A percentile compares a stretch with the other conserved stretches of the same genome.
These are phyloP conservation scores for Tremella fuciformis DNA, from an alignment of 768 basidiomycete species.

Conservation along the genomic window DNA sequence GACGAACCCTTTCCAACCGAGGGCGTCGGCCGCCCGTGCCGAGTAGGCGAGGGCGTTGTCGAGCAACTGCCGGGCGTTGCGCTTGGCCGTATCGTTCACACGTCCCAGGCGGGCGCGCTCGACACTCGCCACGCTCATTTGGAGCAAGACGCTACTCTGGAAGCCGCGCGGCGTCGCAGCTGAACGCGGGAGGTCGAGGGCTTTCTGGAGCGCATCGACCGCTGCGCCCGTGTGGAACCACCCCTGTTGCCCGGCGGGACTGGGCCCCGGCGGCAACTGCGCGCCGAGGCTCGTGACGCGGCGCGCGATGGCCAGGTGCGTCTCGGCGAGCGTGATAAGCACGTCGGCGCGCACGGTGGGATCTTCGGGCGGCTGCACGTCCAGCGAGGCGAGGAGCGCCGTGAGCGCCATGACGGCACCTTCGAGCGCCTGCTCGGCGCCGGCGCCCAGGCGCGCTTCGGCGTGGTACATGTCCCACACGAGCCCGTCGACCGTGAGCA, in stretches of 20 bases:
- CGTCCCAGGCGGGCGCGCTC: conserved; percentile 25
- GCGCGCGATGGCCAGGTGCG: conserved; percentile 31
- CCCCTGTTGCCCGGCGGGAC: conserved; percentile 34
- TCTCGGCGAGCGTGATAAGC: conserved; percentile 33
- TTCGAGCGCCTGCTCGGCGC: conserved; percentile 33
- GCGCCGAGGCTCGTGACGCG: conserved; percentile 25
- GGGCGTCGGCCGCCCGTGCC: conserved; percentile 27
- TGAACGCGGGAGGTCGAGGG: conserved; percentile 31
- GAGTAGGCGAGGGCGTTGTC: conserved; percentile 47
- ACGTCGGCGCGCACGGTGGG: conserved; percentile 34
- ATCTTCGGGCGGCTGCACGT: conserved; percentile 35
- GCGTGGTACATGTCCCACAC: conserved; percentile 38
- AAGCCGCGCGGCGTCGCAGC: conserved; percentile 32
- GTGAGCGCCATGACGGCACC: conserved; percentile 32
- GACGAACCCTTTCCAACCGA: conserved; percentile 21
- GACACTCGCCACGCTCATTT: conserved; percentile 30
- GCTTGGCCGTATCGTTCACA: conserved; percentile 37
- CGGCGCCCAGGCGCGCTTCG: conserved; percentile 30
- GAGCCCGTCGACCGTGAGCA: conserved; percentile 37
- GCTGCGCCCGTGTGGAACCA: conserved; percentile 41
- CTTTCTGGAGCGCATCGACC: conserved; percentile 25
- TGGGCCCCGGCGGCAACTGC: conserved; percentile 34
- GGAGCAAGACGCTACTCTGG: conserved; percentile 31
- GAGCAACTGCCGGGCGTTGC: conserved; percentile 34
- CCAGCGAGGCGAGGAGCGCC: conserved; percentile 26